Evolutionary conservation across 108 stramenopile genomes (phyloP).

Genomic region (Hondaea fermentalgiana): DNA sequence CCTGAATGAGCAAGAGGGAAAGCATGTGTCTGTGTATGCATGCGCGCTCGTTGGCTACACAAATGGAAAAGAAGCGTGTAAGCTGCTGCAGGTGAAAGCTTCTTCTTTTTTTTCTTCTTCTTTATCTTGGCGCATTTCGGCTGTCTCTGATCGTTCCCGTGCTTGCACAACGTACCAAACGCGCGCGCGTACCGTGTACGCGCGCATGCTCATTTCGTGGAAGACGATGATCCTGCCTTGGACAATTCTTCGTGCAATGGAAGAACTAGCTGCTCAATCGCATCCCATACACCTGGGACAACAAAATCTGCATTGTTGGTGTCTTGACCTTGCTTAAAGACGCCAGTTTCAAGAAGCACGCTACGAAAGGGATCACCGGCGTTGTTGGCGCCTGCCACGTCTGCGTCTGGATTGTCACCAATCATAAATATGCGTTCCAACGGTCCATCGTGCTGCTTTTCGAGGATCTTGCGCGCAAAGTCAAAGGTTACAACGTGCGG

Average conservation of each 20-base stretch:
- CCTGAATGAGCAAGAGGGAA: no score
- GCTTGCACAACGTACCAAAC: no score
- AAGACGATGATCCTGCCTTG: no score
- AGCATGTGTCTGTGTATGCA: no score
- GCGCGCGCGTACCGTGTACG: no score
- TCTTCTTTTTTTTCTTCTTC: no score
- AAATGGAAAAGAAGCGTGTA: no score
- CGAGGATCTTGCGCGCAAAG: conserved; percentile 18
- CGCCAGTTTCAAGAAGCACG: conserved; percentile 25
- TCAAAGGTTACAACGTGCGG: conserved; percentile 18
- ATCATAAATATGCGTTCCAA: conserved; percentile 14
- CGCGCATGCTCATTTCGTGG: no score
- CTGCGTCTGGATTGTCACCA: conserved; percentile 33
- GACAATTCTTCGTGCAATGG: not conserved
- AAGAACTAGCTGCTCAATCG: not conserved
- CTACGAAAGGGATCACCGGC: conserved; percentile 28
- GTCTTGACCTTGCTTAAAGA: not conserved
- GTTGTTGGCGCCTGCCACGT: conserved; percentile 30
- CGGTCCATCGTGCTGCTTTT: not conserved
- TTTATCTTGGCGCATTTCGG: no score
- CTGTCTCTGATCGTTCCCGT: no score
- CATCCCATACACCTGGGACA: not conserved
- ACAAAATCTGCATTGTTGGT: not conserved
- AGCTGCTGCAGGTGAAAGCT: no score
- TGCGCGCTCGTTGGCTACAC: no score